Evolutionary conservation across 148 eudicot genomes (phyloP), one percentile per base, ranked within the genome.

Genomic region (Talinum fruticosum): DNA sequence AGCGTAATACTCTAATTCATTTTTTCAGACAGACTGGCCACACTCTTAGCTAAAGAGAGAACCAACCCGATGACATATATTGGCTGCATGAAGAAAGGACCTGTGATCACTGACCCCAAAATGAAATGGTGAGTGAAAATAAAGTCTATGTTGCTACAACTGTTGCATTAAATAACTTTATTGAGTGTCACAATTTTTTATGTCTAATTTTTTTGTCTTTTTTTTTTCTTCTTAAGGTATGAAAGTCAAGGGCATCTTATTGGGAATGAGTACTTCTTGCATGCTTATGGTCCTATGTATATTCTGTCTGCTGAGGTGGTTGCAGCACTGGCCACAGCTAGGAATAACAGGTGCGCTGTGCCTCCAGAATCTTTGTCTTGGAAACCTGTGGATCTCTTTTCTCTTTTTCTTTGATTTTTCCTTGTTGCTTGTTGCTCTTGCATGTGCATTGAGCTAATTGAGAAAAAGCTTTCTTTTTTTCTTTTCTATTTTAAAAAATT

Each of bases 41-140:
- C 87, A 41, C 96, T 91, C 79, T 81, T 91, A 84, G 92, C 92
- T n/a, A 87, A 89, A 79, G 96, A 91, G 78, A 54, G 92, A 75
- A 59, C 87, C 59, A 67, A 84, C 68, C 35, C 96, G 45, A 83
- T 74, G 83, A 87, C 89, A 57, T 91, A 89, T 76, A 81, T 91
- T 82, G 95, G 95, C 38, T 91, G 95, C 87, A 86, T 91, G 95
- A 91, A 91, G 81, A 91, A 91, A 75, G 96, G 92, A 71, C 96
- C 91, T 59, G 96, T 91, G 34, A 73, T 91, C 79, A 91, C 96
- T 54, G 91, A 91, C 76, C 90, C 90, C n/a, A 91, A 91, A 74
- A 75, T 87, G 79, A 91, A 91, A 77, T 91, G 96, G 96, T 87
- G 57, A 77, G 76, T 78, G 59, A 34, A 65, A 68, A 59, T 41